These are phyloP conservation scores for Polygonum aviculare DNA, from an alignment of 148 eudicot genomes.

Conservation along the genomic window DNA sequence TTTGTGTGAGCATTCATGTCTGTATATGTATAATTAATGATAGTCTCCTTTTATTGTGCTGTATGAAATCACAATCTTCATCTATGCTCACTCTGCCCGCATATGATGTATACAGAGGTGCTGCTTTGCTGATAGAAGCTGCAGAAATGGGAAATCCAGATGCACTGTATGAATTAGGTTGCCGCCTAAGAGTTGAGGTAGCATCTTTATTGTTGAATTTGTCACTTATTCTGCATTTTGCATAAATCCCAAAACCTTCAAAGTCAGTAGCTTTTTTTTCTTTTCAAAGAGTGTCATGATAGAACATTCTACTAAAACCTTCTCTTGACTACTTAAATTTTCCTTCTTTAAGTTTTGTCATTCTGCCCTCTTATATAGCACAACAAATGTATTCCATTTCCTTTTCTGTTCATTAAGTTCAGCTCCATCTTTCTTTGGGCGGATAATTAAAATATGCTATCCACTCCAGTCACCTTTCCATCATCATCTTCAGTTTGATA, in stretches of 20 bases:
- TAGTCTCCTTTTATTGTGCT: background rate
- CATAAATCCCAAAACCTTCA: background rate
- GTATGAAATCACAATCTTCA: background rate
- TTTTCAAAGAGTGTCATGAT: background rate
- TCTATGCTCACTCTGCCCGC: background rate
- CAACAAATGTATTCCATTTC: background rate
- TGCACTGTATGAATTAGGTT: conserved; percentile 73
- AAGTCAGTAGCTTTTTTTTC: background rate
- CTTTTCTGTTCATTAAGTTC: background rate
- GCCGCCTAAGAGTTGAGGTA: conserved; percentile 76
- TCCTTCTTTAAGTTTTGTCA: background rate
- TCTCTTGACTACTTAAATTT: background rate
- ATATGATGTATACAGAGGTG: conserved; percentile 45
- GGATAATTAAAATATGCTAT: background rate
- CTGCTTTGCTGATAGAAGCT: conserved; percentile 96
- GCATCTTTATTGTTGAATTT: background rate
- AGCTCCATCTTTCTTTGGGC: background rate
- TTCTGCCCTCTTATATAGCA: background rate
- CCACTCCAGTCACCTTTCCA: background rate
- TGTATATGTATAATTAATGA: background rate
- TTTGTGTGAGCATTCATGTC: background rate
- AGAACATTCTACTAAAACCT: background rate
- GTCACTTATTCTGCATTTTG: background rate
- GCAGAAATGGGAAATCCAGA: conserved; percentile 93
- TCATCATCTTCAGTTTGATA: background rate